Evolutionary conservation across 1,284 basidiomycete genomes (phyloP).

Genomic region (Pholiota adiposa): DNA sequence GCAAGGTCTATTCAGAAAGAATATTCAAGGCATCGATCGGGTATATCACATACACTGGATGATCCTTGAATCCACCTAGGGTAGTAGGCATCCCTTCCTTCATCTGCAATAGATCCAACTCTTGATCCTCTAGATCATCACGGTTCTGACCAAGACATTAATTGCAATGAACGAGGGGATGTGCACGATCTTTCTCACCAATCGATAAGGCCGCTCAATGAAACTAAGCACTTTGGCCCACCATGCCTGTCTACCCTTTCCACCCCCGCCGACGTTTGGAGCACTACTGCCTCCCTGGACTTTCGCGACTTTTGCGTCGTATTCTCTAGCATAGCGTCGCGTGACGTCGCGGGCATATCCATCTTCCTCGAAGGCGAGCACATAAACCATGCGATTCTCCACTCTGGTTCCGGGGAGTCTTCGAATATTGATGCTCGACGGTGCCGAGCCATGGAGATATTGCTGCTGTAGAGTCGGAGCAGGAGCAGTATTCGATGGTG

Average conservation of each 20-base stretch:
- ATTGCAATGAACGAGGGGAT: slow-evolving; percentile 14
- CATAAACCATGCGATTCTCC: slow-evolving; percentile 92
- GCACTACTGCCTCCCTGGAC: slow-evolving; percentile 68
- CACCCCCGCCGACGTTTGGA: slow-evolving; percentile 36
- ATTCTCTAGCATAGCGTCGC: slow-evolving; percentile 80
- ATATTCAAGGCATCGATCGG: slow-evolving; percentile 5
- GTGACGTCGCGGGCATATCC: slow-evolving; percentile 78
- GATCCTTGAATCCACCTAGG: slow-evolving; percentile 93
- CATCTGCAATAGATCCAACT: slow-evolving; percentile 79
- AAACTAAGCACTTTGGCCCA: slow-evolving; percentile 75
- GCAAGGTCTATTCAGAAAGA: slow-evolving; percentile 12
- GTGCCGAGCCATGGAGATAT: slow-evolving; percentile 26
- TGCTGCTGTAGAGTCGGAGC: slow-evolving; percentile 31
- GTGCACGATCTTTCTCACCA: slow-evolving; percentile 56
- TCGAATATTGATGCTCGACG: slow-evolving; percentile 17
- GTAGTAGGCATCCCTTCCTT: slow-evolving; percentile 96
- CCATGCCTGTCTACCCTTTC: slow-evolving; percentile 79
- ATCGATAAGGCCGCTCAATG: slow-evolving; percentile 75
- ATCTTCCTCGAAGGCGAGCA: slow-evolving; percentile 94
- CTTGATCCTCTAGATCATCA: slow-evolving; percentile 95
- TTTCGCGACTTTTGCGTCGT: slow-evolving; percentile 83
- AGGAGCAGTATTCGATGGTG: slow-evolving; percentile 28
- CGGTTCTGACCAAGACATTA: slow-evolving; percentile 61
- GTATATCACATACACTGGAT: slow-evolving; percentile 72
- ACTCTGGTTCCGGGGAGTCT: slow-evolving; percentile 28